These are phyloP conservation scores for Monilinia aucupariae DNA, from an alignment of 2,329 filamentous ascomycete species.

Conservation along the genomic window DNA sequence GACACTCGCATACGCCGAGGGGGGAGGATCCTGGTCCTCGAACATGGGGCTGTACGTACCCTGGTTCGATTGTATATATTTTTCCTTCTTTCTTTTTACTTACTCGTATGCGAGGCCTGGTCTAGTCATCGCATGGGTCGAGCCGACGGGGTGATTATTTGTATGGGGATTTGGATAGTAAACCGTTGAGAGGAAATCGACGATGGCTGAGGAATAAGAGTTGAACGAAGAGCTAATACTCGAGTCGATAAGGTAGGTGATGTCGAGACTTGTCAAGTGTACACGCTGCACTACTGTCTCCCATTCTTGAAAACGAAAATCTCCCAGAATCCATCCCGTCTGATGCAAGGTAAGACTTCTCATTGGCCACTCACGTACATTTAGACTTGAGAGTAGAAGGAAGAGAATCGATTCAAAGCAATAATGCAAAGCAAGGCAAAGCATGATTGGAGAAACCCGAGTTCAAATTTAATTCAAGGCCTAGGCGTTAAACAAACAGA, in stretches of 20 bases:
- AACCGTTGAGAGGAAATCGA: not conserved
- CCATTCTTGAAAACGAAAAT: not conserved
- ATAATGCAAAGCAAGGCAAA: not conserved
- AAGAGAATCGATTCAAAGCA: slow-evolving; percentile 5
- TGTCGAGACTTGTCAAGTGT: not conserved
- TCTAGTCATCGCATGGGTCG: not conserved
- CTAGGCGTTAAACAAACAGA: not conserved
- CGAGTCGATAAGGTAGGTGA: too few species aligned
- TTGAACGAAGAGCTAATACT: not conserved
- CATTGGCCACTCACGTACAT: slow-evolving; percentile 4
- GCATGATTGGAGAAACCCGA: too few species aligned
- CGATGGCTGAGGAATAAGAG: not conserved
- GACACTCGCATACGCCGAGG: slow-evolving; percentile 10
- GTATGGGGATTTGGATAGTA: not conserved
- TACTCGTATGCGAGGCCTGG: not conserved
- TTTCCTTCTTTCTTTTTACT: not conserved
- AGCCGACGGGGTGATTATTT: not conserved
- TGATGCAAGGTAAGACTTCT: slow-evolving; percentile 1
- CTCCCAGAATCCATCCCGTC: not conserved
- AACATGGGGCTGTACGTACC: not conserved
- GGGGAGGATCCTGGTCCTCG: not conserved
- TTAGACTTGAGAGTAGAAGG: not conserved
- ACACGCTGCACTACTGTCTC: not conserved
- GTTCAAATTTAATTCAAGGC: not conserved
- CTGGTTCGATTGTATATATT: not conserved